Percentiles rank a stretch among this genome's conserved stretches.
Evolutionary conservation across 2,329 filamentous ascomycete species (phyloP).

Genomic region (Pseudocercospora macadamiae): DNA sequence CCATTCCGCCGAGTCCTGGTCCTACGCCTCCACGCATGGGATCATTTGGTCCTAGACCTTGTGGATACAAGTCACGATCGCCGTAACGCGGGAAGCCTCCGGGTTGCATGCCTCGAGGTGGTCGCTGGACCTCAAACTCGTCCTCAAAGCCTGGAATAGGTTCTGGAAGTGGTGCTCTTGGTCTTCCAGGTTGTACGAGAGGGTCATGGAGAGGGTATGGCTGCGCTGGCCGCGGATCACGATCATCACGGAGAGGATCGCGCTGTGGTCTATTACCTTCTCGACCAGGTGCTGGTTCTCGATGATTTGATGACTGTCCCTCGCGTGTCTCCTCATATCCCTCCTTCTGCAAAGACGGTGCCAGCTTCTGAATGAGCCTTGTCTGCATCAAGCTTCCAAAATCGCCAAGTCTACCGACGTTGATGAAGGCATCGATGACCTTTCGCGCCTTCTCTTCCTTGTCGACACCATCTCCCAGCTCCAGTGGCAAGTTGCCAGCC

Average conservation of each 20-base stretch:
- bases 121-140: slow-evolving; percentile 79
- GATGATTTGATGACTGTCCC: slow-evolving; percentile 20
- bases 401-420: slow-evolving; percentile 66
- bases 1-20: slow-evolving; percentile 54
- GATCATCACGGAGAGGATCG: slow-evolving; percentile 56
- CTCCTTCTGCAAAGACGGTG: slow-evolving; percentile 75
- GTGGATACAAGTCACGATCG: slow-evolving; percentile 84
- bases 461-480: slow-evolving; percentile 26
- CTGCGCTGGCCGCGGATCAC: slow-evolving; percentile 61
- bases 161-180: slow-evolving; percentile 63
- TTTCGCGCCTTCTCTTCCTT: slow-evolving; percentile 45
- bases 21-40: slow-evolving; percentile 69
- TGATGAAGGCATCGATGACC: slow-evolving; percentile 71
- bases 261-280: slow-evolving; percentile 41
- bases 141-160: slow-evolving; percentile 91
- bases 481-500: slow-evolving; percentile 58
- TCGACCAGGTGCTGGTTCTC: slow-evolving; percentile 28
- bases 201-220: slow-evolving; percentile 65
- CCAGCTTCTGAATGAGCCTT: slow-evolving; percentile 80
- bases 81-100: slow-evolving; percentile 63
- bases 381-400: slow-evolving; percentile 73
- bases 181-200: slow-evolving; percentile 54
- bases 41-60: slow-evolving; percentile 81
- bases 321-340: slow-evolving; percentile 68
- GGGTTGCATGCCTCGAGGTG: slow-evolving; percentile 53